These are phyloP conservation scores for Tetradesmus obliquus DNA, from an alignment of 139 green algal genomes.

Conservation along the genomic window DNA sequence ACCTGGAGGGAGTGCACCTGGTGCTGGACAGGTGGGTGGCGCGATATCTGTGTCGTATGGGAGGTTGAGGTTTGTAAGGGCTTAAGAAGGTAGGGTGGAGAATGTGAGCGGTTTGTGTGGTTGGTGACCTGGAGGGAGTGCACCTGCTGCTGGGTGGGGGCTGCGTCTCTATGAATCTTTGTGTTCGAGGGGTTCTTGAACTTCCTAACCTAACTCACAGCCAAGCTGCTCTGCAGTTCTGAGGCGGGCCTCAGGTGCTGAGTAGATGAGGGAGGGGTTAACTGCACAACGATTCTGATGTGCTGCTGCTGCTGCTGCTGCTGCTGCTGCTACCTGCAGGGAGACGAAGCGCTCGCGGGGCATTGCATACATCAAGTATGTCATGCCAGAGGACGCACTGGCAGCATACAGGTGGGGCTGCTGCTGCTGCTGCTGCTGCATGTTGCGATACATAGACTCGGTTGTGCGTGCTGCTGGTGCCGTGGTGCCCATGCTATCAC, in stretches of 20 bases:
- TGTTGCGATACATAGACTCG: too few species aligned
- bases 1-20: slow-evolving; percentile 92
- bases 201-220: too few species aligned
- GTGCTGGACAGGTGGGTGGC: slow-evolving; percentile 81
- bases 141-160: slow-evolving; percentile 83
- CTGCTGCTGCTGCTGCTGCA: not conserved
- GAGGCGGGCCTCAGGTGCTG: too few species aligned
- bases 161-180: not conserved
- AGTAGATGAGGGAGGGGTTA: too few species aligned
- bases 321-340: slow-evolving; percentile 24
- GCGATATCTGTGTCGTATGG: not conserved
- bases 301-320: slow-evolving; percentile 13
- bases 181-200: too few species aligned
- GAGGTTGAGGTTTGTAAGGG: not conserved
- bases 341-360: slow-evolving; percentile 76
- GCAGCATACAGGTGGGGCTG: slow-evolving; percentile 53
- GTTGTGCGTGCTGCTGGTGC: too few species aligned
- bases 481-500: too few species aligned
- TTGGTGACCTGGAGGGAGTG: slow-evolving; percentile 85
- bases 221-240: too few species aligned
- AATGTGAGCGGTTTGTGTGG: not conserved
- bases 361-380: slow-evolving; percentile 91
- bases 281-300: not conserved
- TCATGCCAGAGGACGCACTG: slow-evolving; percentile 77
- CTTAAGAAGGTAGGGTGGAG: not conserved